Conservation (phyloP, 2,329 filamentous ascomycete genomes). For the Aureobasidium pullulans region DNA sequence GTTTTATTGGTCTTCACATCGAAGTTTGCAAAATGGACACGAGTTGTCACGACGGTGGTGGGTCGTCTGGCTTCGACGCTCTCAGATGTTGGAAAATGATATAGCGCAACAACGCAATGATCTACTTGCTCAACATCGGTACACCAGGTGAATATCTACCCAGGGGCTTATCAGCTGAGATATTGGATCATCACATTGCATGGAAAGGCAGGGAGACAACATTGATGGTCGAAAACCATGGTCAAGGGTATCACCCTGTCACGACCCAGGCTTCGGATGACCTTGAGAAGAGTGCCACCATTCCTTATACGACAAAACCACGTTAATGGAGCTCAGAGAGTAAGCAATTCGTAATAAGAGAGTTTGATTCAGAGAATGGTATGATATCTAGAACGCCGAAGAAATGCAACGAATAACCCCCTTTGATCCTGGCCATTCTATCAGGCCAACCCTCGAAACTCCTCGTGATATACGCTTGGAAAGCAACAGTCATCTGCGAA, state of each 20-base stretch:
- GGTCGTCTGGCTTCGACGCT: background rate
- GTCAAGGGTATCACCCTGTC: background rate
- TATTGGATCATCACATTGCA: too few relatives aligned
- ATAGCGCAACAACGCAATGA: background rate
- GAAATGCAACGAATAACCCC: background rate
- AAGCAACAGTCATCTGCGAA: background rate
- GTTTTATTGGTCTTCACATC: too few relatives aligned
- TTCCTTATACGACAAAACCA: too few relatives aligned
- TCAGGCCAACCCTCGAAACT: background rate
- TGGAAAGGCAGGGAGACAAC: background rate
- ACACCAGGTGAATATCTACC: too few relatives aligned
- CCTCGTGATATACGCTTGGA: background rate
- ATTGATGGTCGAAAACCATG: background rate
- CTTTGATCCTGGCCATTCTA: background rate
- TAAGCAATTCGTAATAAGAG: too few relatives aligned
- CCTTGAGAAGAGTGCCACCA: too few relatives aligned
- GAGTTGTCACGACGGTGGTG: too few relatives aligned
- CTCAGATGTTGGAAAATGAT: background rate
- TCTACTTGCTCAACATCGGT: too few relatives aligned
- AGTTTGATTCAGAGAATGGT: background rate
- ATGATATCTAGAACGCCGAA: background rate
- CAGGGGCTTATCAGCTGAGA: too few relatives aligned
- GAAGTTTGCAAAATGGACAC: too few relatives aligned
- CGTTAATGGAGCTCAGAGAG: too few relatives aligned
- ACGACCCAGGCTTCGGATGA: too few relatives aligned